A percentile compares a stretch with the other conserved stretches of the same genome.
Evolutionary conservation across 306 rosid species (phyloP).

Genomic region (Hippophae rhamnoides): DNA sequence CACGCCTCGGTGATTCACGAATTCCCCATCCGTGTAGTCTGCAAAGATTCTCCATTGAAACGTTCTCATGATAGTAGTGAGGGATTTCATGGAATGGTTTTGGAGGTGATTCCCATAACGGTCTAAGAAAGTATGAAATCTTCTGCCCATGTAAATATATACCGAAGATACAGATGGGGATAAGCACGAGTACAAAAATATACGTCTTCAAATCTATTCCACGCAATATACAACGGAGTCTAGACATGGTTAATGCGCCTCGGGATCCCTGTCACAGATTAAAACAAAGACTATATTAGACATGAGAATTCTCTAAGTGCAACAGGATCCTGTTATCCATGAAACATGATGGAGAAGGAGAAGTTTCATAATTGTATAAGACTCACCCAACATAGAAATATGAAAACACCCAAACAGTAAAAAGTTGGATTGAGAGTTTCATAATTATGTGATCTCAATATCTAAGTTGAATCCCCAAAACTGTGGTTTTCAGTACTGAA

Average conservation of each 20-base stretch:
- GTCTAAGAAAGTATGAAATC: constrained; percentile 66
- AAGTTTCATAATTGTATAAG: too few species aligned
- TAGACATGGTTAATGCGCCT: constrained; percentile 42
- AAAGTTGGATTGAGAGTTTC: too few species aligned
- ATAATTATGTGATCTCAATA: too few species aligned
- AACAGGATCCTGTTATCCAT: not conserved
- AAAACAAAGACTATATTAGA: constrained; percentile 21
- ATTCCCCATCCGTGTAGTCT: constrained; percentile 69
- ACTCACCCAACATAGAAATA: too few species aligned
- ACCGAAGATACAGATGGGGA: constrained; percentile 40
- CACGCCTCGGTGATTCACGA: constrained; percentile 70
- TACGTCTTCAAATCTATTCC: constrained; percentile 53
- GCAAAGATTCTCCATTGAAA: constrained; percentile 61
- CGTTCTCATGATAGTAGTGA: constrained; percentile 69
- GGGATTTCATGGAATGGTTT: constrained; percentile 62
- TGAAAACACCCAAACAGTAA: too few species aligned
- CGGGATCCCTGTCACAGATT: constrained; percentile 44
- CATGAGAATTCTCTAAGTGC: not conserved
- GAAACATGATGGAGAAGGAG: too few species aligned
- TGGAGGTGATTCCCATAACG: constrained; percentile 85
- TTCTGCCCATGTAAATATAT: constrained; percentile 68
- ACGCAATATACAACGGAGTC: constrained; percentile 50
- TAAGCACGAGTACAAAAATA: constrained; percentile 32
- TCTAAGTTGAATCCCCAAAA: too few species aligned
- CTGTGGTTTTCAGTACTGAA: too few species aligned